Conservation (phyloP, 164 flowering plant genomes). For the Tetrastigma voinierianum region DNA sequence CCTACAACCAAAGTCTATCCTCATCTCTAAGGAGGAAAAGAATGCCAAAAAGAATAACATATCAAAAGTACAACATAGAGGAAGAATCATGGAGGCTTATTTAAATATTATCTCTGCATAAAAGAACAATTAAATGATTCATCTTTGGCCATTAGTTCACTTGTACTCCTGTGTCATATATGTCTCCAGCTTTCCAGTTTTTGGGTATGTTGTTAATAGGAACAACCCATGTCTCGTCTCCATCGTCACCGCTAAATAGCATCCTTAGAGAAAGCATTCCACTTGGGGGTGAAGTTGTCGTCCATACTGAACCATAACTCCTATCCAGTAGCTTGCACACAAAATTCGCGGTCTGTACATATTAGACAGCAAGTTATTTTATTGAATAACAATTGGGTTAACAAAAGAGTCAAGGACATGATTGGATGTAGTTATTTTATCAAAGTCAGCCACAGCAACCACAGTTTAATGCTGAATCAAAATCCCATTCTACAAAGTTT, state of each 20-base stretch:
- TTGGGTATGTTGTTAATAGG: slow-evolving; percentile 60
- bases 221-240: slow-evolving; percentile 75
- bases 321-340: slow-evolving; percentile 79
- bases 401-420: not conserved
- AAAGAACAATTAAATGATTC: not conserved
- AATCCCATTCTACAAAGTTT: too few species aligned
- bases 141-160: slow-evolving; percentile 21
- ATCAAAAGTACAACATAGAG: not conserved
- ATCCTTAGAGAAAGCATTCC: slow-evolving; percentile 72
- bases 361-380: not conserved
- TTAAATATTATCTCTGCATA: not conserved
- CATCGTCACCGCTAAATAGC: slow-evolving; percentile 65
- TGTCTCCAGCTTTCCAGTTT: slow-evolving; percentile 75
- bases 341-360: slow-evolving; percentile 56
- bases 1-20: not conserved
- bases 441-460: too few species aligned
- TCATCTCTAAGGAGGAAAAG: not conserved
- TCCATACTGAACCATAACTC: slow-evolving; percentile 79
- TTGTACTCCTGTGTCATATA: slow-evolving; percentile 85
- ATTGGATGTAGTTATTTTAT: too few species aligned
- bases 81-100: not conserved
- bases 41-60: not conserved
- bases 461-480: too few species aligned
- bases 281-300: slow-evolving; percentile 61
- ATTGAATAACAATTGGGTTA: not conserved